Percentiles rank a stretch among this genome's conserved stretches.
Conservation (phyloP, 441 rosid species). For the Populus hybrid region DNA sequence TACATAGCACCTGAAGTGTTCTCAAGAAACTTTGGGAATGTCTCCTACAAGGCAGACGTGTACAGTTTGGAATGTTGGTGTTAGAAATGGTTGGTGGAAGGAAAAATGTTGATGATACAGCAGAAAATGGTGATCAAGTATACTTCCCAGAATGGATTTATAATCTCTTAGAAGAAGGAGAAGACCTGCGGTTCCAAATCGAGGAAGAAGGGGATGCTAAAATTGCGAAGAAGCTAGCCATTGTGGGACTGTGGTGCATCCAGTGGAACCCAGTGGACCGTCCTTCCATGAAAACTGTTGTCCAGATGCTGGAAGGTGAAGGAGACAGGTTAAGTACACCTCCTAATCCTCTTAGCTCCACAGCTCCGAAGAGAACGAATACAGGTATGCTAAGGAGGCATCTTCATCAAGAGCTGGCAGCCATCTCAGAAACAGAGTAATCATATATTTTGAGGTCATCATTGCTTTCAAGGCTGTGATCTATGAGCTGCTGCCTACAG, state of each 20-base stretch:
- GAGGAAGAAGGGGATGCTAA: not conserved
- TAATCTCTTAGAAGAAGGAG: not conserved
- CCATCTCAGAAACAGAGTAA: no score
- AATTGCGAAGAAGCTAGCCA: not conserved
- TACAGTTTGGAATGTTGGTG: slow-evolving; percentile 9
- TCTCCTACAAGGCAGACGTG: slow-evolving; percentile 1
- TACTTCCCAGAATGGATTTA: slow-evolving; percentile 3
- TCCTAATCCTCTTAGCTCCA: not conserved
- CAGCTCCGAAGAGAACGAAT: not conserved
- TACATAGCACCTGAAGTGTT: not conserved
- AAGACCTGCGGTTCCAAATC: not conserved
- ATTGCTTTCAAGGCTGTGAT: not conserved
- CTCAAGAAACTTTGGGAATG: not conserved
- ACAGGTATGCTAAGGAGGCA: no score
- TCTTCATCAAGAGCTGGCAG: no score
- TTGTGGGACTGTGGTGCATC: not conserved
- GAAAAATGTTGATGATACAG: not conserved
- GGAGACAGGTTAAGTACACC: not conserved
- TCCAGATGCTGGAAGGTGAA: not conserved
- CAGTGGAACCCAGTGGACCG: not conserved
- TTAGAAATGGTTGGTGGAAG: slow-evolving; percentile 15
- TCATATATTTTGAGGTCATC: no score
- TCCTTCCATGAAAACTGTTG: not conserved
- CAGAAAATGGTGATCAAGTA: not conserved
- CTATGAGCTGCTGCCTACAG: not conserved